Evolutionary conservation across 1,284 basidiomycete genomes (phyloP).

Genomic region (Trichosporon sp.): DNA sequence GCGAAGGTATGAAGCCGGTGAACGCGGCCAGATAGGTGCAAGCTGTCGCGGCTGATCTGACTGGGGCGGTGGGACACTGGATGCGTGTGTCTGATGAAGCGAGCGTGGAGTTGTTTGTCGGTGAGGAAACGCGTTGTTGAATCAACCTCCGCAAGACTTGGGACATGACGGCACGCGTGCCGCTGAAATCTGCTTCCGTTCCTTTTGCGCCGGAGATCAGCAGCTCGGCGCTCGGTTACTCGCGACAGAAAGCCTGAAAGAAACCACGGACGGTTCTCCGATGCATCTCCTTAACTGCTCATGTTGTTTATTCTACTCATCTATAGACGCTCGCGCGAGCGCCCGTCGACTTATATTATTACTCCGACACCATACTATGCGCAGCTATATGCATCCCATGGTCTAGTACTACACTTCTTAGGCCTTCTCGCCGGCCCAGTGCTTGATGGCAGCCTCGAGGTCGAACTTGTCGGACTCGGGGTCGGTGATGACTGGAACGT

Average conservation of each 20-base stretch:
- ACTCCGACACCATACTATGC: not conserved
- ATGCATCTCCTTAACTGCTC: not conserved
- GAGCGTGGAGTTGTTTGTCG: not conserved
- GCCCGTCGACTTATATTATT: not conserved
- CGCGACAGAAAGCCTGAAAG: not conserved
- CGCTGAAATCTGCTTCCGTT: slow-evolving; percentile 2
- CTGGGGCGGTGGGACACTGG: not conserved
- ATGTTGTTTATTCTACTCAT: slow-evolving; percentile 1
- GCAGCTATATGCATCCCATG: slow-evolving; percentile 8
- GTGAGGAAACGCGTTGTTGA: slow-evolving; percentile 1
- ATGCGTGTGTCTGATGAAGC: not conserved
- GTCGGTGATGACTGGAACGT: slow-evolving; percentile 70
- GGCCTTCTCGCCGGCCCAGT: slow-evolving; percentile 38
- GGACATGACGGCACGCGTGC: slow-evolving; percentile 4
- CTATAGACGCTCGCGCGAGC: not conserved
- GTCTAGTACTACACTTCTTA: slow-evolving; percentile 18
- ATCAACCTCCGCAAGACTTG: not conserved
- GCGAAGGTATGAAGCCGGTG: not conserved
- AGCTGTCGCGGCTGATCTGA: not conserved
- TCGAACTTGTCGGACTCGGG: slow-evolving; percentile 95
- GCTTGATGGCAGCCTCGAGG: slow-evolving; percentile 78
- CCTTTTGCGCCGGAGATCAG: not conserved
- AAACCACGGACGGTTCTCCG: not conserved
- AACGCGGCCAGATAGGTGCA: not conserved
- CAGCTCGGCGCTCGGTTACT: not conserved